Evolutionary conservation across 163 green algal species (phyloP).

Genomic region (Volvox carteri): DNA sequence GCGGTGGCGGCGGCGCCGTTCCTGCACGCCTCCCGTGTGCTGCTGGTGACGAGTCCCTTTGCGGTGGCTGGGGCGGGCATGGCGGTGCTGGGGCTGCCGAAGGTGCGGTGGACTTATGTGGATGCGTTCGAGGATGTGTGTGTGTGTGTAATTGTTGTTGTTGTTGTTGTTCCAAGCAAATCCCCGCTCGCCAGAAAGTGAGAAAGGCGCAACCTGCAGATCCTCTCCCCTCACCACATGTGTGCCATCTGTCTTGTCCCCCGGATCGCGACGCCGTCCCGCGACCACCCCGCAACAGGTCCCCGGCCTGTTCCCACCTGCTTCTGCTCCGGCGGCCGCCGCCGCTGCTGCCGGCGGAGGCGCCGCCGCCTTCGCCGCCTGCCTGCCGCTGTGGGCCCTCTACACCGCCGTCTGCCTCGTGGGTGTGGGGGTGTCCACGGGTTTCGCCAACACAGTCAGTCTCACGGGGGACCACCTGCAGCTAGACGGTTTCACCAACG

Average conservation of each 20-base stretch:
- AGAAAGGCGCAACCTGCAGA: too few species aligned
- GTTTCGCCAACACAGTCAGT: slow-evolving; percentile 56
- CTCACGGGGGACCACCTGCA: slow-evolving; percentile 53
- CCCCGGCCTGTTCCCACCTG: not conserved
- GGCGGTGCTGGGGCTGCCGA: slow-evolving; percentile 42
- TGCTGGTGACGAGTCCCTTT: slow-evolving; percentile 40
- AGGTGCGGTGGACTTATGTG: too few species aligned
- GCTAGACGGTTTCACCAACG: slow-evolving; percentile 63
- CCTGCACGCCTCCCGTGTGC: slow-evolving; percentile 40
- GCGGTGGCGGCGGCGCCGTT: slow-evolving; percentile 12
- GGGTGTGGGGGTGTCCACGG: slow-evolving; percentile 49
- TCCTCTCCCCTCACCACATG: too few species aligned
- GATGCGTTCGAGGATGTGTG: too few species aligned
- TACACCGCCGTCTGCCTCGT: slow-evolving; percentile 56
- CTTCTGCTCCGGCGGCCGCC: not conserved
- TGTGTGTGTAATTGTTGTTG: too few species aligned
- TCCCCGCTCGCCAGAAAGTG: too few species aligned
- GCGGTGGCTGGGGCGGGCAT: slow-evolving; percentile 25
- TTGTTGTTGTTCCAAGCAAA: too few species aligned
- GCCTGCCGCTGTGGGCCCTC: slow-evolving; percentile 32
- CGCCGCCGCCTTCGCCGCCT: slow-evolving; percentile 15
- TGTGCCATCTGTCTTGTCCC: too few species aligned
- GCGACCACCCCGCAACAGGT: too few species aligned
- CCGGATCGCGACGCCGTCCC: too few species aligned
- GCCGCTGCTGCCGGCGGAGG: not conserved